These are phyloP conservation scores for Geranium incanum DNA, from an alignment of 441 rosid genomes.

Conservation along the genomic window DNA sequence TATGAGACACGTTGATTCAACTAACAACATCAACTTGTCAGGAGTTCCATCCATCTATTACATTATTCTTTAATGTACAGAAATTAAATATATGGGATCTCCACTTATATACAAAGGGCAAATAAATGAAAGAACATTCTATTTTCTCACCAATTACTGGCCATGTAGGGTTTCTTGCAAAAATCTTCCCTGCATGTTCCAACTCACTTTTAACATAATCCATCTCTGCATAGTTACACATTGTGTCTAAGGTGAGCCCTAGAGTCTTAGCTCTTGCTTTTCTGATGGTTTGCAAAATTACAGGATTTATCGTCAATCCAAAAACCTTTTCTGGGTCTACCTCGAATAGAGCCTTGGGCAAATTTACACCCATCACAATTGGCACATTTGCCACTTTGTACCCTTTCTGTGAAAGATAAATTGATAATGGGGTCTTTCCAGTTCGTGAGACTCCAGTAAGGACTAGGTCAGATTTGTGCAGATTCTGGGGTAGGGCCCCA, in stretches of 20 bases:
- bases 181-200: slow-evolving; percentile 56
- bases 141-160: slow-evolving; percentile 63
- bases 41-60: background rate
- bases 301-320: slow-evolving; percentile 62
- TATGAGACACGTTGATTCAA: slow-evolving; percentile 5
- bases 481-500: slow-evolving; percentile 64
- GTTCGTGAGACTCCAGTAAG: slow-evolving; percentile 81
- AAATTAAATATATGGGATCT: background rate
- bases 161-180: slow-evolving; percentile 70
- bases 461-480: slow-evolving; percentile 59
- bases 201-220: slow-evolving; percentile 55
- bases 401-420: slow-evolving; percentile 75
- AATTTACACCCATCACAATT: slow-evolving; percentile 56
- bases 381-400: slow-evolving; percentile 82
- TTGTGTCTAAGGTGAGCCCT: slow-evolving; percentile 43
- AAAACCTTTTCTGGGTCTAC: slow-evolving; percentile 67
- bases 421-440: slow-evolving; percentile 76
- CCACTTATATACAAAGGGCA: background rate
- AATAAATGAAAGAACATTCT: background rate
- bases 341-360: slow-evolving; percentile 60
- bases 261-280: slow-evolving; percentile 63
- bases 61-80: background rate
- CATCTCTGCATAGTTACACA: slow-evolving; percentile 72
- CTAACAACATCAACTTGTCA: slow-evolving; percentile 8
- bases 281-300: slow-evolving; percentile 60